phyloP scores from a whole-genome alignment of 176 grass and related monocot species.

The Lolium rigidum region DNA sequence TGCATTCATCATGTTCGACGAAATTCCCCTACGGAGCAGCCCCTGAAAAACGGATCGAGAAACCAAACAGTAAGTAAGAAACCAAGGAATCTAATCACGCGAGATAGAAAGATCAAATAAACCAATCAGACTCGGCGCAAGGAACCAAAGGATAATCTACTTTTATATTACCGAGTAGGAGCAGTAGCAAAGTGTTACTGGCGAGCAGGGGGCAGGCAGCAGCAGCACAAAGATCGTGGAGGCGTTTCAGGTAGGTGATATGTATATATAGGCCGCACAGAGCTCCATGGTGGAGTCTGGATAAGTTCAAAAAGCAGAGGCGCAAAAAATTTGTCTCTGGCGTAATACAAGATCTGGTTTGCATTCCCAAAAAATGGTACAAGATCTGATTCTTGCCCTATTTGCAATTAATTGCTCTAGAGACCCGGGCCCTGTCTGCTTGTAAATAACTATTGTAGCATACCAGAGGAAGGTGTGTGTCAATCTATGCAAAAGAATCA shows the following conservation, averaged over 20 bases:
- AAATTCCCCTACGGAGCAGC: conserved; percentile 11
- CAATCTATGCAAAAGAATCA: neutral
- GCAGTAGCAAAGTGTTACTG: neutral
- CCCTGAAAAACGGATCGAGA: conserved; percentile 31
- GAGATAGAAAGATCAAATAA: neutral
- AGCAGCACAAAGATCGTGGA: neutral
- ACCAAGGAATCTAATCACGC: neutral
- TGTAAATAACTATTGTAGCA: neutral
- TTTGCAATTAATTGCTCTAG: neutral
- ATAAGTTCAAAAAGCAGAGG: neutral
- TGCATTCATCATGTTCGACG: conserved; percentile 69
- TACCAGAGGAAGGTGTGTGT: neutral
- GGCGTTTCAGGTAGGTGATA: conserved; percentile 3
- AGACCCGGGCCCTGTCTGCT: neutral
- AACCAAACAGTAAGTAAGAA: neutral
- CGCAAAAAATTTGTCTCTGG: no score
- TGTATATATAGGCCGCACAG: conserved; percentile 22
- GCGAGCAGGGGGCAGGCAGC: neutral
- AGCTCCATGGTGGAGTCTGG: neutral
- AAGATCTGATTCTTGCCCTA: neutral
- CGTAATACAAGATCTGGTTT: neutral
- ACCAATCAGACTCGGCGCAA: conserved; percentile 11
- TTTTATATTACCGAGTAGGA: conserved; percentile 40
- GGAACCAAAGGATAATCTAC: conserved; percentile 15
- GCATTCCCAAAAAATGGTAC: neutral